A percentile compares a stretch with the other conserved stretches of the same genome.
phyloP scores from a whole-genome alignment of 345 rosid genomes.

The Sonneratia caseolaris region DNA sequence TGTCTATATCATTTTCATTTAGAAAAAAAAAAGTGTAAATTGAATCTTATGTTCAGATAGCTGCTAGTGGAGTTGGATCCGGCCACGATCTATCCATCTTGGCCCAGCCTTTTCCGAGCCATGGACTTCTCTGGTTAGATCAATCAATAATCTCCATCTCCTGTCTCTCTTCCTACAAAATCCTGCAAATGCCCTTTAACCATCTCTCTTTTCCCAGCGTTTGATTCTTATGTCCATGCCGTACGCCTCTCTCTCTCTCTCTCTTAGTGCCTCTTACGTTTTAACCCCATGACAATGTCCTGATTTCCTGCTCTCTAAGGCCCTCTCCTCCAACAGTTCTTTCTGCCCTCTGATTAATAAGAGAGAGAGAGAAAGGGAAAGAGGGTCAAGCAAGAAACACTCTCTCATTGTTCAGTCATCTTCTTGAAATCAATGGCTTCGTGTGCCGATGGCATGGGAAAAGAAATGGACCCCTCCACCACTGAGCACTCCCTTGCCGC shows the following conservation, averaged over 20 bases:
- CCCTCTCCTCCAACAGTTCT: background rate
- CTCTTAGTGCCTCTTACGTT: background rate
- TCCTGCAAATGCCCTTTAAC: background rate
- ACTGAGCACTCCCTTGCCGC: background rate
- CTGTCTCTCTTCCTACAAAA: background rate
- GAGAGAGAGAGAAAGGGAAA: background rate
- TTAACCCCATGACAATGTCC: background rate
- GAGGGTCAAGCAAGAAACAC: too few species aligned
- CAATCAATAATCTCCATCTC: too few species aligned
- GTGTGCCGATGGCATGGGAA: background rate
- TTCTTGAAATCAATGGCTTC: background rate
- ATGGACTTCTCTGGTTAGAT: too few species aligned
- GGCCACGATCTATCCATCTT: too few species aligned
- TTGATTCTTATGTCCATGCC: constrained; percentile 1
- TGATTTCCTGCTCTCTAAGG: background rate
- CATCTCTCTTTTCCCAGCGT: background rate
- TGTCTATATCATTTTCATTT: too few species aligned
- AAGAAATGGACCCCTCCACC: background rate
- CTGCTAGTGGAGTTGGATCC: too few species aligned
- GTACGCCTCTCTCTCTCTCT: background rate
- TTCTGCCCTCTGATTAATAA: background rate
- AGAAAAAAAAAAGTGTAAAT: too few species aligned
- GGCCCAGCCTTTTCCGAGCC: too few species aligned
- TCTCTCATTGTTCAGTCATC: background rate
- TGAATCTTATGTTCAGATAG: too few species aligned